phyloP scores from a whole-genome alignment of 2,329 filamentous ascomycete genomes.

The Penicillium oxalicum region DNA sequence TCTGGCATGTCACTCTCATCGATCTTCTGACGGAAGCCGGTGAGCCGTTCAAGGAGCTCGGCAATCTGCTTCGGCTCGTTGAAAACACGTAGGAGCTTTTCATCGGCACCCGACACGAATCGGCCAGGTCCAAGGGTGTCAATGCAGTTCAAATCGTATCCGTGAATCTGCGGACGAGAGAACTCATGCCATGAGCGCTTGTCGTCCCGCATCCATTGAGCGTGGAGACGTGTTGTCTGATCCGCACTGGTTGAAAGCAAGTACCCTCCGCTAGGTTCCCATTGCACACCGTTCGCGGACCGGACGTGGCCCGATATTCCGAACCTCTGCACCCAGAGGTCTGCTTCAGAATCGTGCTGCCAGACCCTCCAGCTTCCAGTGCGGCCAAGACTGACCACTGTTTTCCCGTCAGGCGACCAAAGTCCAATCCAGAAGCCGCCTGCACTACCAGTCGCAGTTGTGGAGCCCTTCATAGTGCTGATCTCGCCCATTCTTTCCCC shows the following conservation, averaged over 20 bases:
- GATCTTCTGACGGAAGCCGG: constrained; percentile 48
- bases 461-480: constrained; percentile 89
- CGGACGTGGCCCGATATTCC: constrained; percentile 79
- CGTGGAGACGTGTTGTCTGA: constrained; percentile 85
- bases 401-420: constrained; percentile 73
- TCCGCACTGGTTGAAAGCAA: constrained; percentile 84
- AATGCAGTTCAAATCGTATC: constrained; percentile 95
- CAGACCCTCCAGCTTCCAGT: constrained; percentile 92
- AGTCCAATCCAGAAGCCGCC: constrained; percentile 95
- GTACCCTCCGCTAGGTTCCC: constrained; percentile 76
- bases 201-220: constrained; percentile 60
- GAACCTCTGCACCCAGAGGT: constrained; percentile 69
- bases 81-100: constrained; percentile 96
- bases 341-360: constrained; percentile 56
- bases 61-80: constrained; percentile 81
- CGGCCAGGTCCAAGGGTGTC: constrained; percentile 64
- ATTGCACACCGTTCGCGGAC: constrained; percentile 73
- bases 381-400: constrained; percentile 75
- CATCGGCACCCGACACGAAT: constrained; percentile 92
- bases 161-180: constrained; percentile 91
- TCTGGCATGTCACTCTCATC: constrained; percentile 58
- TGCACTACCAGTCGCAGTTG: constrained; percentile 89
- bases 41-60: constrained; percentile 62
- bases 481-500: constrained; percentile 83
- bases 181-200: constrained; percentile 83